Evolutionary conservation across 768 basidiomycete genomes (phyloP).

Genomic region (Trametes punicea): DNA sequence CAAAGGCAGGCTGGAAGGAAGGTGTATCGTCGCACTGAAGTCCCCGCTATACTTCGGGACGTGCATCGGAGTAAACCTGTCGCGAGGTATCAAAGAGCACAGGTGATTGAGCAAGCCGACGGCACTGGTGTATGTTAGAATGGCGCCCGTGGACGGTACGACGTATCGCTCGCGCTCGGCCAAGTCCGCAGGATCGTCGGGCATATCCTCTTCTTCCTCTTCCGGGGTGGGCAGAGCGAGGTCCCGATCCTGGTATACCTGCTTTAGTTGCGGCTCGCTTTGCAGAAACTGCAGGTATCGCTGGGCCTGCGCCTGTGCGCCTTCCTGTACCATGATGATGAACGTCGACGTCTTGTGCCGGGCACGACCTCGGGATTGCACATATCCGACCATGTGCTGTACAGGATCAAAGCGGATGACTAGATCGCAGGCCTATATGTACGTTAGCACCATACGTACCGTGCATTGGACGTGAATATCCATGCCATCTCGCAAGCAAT

Average conservation of each 20-base stretch:
- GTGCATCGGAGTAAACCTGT: conserved; percentile 60
- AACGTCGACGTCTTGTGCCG: conserved; percentile 74
- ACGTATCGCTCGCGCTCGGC: conserved; percentile 69
- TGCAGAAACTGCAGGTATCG: conserved; percentile 57
- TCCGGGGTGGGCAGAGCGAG: conserved; percentile 18
- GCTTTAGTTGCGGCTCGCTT: conserved; percentile 62
- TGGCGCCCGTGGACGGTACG: conserved; percentile 68
- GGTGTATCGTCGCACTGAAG: conserved; percentile 52
- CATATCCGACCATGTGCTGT: conserved; percentile 81
- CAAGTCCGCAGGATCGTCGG: conserved; percentile 52
- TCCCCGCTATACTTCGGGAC: conserved; percentile 61
- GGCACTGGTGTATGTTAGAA: conserved; percentile 75
- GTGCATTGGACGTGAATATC: not conserved
- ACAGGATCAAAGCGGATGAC: conserved; percentile 83
- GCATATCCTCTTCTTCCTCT: conserved; percentile 41
- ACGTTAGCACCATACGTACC: conserved; percentile 1
- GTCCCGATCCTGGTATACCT: conserved; percentile 54
- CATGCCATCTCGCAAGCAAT: conserved; percentile 1
- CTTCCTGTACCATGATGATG: conserved; percentile 74
- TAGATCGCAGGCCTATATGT: conserved; percentile 71
- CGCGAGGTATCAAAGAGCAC: conserved; percentile 74
- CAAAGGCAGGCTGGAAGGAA: conserved; percentile 68
- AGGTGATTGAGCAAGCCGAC: conserved; percentile 68
- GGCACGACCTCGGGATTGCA: conserved; percentile 87
- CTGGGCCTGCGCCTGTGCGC: conserved; percentile 49